Evolutionary conservation across 108 stramenopile genomes (phyloP).

Genomic region (Cyclotella cryptica): DNA sequence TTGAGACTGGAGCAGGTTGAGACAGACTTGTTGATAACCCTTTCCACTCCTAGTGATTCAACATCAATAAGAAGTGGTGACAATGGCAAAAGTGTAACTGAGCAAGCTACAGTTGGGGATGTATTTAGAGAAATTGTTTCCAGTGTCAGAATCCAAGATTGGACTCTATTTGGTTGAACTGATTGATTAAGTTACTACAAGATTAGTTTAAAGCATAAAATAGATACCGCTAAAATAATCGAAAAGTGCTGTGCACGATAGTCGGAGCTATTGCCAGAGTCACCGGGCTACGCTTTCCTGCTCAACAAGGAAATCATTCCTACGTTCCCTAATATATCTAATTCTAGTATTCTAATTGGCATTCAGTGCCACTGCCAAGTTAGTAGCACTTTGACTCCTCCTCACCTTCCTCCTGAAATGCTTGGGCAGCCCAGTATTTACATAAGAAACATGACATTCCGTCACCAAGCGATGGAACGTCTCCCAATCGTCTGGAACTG

Average conservation of each 20-base stretch:
- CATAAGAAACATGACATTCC: conserved; percentile 54
- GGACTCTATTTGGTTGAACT: conserved; percentile 32
- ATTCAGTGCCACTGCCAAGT: background rate
- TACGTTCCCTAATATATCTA: background rate
- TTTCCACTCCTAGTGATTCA: conserved; percentile 52
- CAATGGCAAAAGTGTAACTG: conserved; percentile 11
- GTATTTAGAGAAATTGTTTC: conserved; percentile 36
- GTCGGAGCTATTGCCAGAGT: no score
- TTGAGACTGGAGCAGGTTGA: conserved; percentile 61
- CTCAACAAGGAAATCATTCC: background rate
- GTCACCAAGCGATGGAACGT: conserved; percentile 52
- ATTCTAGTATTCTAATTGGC: conserved; percentile 2
- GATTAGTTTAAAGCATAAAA: background rate
- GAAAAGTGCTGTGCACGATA: no score
- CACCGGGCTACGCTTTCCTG: no score
- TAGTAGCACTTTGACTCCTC: conserved; percentile 17
- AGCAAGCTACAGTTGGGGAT: background rate
- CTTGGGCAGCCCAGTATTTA: conserved; percentile 49
- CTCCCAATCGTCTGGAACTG: conserved; percentile 51
- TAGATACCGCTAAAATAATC: no score
- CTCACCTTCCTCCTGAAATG: conserved; percentile 44
- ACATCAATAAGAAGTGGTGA: background rate
- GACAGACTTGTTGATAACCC: conserved; percentile 74
- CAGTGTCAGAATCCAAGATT: conserved; percentile 59
- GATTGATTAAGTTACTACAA: no score